These are phyloP conservation scores for Alternaria novae-zelandiae DNA, from an alignment of 2,329 filamentous ascomycete species.

Conservation along the genomic window DNA sequence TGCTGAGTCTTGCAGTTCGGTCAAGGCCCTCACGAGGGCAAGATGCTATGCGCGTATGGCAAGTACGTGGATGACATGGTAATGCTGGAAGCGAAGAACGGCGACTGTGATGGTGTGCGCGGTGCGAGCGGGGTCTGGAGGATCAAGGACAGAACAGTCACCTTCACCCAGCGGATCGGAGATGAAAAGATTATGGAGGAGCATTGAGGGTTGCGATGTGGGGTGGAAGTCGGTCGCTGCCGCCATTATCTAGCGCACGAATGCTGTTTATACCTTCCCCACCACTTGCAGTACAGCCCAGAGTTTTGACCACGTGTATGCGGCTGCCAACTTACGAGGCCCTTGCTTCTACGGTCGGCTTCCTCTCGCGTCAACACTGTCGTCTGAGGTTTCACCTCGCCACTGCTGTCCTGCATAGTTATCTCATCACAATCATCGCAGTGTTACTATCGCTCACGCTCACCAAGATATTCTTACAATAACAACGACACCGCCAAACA, in stretches of 20 bases:
- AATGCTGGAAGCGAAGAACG: constrained; percentile 25
- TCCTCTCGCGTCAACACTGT: neutral
- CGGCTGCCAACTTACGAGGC: neutral
- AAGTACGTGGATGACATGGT: constrained; percentile 51
- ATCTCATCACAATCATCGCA: neutral
- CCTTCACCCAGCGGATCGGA: constrained; percentile 47
- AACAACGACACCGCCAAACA: neutral
- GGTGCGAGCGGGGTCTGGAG: constrained; percentile 51
- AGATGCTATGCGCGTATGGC: constrained; percentile 52
- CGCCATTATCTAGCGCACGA: neutral
- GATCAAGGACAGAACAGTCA: constrained; percentile 46
- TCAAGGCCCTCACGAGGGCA: constrained; percentile 50
- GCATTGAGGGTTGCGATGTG: constrained; percentile 18
- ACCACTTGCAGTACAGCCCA: neutral
- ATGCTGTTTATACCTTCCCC: neutral
- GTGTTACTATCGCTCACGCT: constrained; percentile 3
- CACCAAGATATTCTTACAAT: neutral
- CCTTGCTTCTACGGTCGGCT: neutral
- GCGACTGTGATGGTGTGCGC: constrained; percentile 36
- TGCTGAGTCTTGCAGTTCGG: constrained; percentile 41
- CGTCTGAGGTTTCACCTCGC: neutral
- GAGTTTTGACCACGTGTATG: neutral
- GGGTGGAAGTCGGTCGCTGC: neutral
- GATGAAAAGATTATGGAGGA: constrained; percentile 46
- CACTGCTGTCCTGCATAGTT: neutral